Conservation (phyloP, 148 eudicot species). For the Rhododendron griersonianum region DNA sequence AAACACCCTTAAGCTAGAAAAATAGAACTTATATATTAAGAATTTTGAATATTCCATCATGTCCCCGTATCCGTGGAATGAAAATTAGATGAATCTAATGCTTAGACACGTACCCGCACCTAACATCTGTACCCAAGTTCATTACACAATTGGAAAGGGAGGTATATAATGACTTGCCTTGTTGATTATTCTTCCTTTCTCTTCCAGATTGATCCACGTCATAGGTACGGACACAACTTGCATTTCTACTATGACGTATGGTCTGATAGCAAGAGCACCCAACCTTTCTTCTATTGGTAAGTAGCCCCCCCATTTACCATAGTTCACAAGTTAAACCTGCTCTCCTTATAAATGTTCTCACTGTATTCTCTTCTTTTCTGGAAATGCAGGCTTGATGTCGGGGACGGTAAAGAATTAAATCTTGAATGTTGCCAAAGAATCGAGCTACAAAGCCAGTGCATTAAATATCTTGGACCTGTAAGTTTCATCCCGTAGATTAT, state of each 20-base stretch:
- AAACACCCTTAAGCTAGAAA: neutral
- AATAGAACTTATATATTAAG: neutral
- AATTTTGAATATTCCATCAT: neutral
- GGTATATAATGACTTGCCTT: neutral
- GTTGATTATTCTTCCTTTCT: neutral
- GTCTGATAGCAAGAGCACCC: constrained; percentile 23
- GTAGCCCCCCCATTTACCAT: neutral
- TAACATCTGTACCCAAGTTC: neutral
- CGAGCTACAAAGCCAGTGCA: constrained; percentile 24
- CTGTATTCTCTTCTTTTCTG: neutral
- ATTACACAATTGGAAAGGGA: neutral
- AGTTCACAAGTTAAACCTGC: neutral
- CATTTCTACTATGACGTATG: constrained; percentile 34
- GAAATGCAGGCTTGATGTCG: constrained; percentile 30
- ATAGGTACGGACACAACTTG: constrained; percentile 30
- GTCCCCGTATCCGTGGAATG: neutral
- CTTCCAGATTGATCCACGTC: constrained; percentile 32
- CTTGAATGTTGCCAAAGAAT: constrained; percentile 18
- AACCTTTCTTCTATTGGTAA: constrained; percentile 36
- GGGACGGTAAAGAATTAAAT: constrained; percentile 30
- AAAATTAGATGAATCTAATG: neutral
- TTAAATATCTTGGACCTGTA: constrained; percentile 32
- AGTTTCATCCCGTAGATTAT: constrained; percentile 5
- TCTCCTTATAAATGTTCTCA: neutral
- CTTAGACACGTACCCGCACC: neutral